Percentiles rank a stretch among this genome's conserved stretches.
These are phyloP conservation scores for Daedalea quercina DNA, from an alignment of 768 basidiomycete species.

Conservation along the genomic window DNA sequence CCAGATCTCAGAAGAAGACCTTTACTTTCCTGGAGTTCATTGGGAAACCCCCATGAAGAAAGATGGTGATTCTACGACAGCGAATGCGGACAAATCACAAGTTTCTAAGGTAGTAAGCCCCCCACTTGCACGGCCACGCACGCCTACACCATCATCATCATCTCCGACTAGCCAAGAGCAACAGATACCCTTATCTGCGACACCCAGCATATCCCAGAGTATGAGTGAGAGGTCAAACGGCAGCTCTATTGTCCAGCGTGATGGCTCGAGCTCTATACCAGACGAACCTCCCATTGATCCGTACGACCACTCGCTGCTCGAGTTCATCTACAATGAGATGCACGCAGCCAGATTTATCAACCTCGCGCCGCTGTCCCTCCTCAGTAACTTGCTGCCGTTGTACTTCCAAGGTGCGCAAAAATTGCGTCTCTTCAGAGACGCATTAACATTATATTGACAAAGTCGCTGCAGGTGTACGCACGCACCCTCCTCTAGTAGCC, in stretches of 20 bases:
- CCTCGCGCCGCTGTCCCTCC: slow-evolving; percentile 50
- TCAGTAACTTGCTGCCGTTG: slow-evolving; percentile 48
- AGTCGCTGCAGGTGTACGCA: slow-evolving; percentile 46
- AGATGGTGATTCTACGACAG: neutral
- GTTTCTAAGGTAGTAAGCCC: neutral
- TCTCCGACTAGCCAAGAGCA: neutral
- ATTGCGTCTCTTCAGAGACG: neutral
- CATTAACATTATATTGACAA: neutral
- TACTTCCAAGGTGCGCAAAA: slow-evolving; percentile 53
- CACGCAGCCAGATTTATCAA: slow-evolving; percentile 66
- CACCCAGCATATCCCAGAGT: too few species aligned
- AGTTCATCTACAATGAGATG: slow-evolving; percentile 61
- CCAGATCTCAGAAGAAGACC: slow-evolving; percentile 68
- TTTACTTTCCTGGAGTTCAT: slow-evolving; percentile 59
- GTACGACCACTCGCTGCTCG: slow-evolving; percentile 58
- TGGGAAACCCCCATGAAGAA: slow-evolving; percentile 19
- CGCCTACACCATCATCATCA: neutral
- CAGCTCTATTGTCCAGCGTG: neutral
- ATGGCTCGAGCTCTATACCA: neutral
- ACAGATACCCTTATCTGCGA: too few species aligned
- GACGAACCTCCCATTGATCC: slow-evolving; percentile 41
- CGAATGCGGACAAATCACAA: neutral
- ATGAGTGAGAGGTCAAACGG: neutral
- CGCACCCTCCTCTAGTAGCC: slow-evolving; percentile 55
- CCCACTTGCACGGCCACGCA: neutral